These are phyloP conservation scores for Debaryomyces tyrocola DNA, from an alignment of 805 yeast genomes.

Conservation along the genomic window DNA sequence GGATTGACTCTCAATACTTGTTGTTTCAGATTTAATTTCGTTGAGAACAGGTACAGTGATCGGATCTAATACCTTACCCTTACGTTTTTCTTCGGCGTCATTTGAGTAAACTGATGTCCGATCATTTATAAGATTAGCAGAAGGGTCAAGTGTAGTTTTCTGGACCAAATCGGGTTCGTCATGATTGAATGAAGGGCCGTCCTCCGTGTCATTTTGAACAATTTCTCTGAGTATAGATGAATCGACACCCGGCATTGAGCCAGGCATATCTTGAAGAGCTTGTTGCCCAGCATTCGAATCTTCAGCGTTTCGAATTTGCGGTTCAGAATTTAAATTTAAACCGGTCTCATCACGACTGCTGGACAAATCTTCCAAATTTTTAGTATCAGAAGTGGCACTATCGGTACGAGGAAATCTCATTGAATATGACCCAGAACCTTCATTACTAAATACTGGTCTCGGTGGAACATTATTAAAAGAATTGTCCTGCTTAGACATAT, in stretches of 20 bases:
- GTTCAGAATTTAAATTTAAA: too few relatives aligned
- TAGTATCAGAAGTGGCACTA: too few relatives aligned
- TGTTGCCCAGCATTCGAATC: too few relatives aligned
- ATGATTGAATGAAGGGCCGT: not conserved
- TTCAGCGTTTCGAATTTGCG: too few relatives aligned
- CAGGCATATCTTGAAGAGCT: not conserved
- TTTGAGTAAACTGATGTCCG: not conserved
- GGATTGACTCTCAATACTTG: not conserved
- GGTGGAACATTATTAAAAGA: too few relatives aligned
- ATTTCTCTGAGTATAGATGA: not conserved
- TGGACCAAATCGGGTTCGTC: not conserved
- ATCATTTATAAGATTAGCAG: not conserved
- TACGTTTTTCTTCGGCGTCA: not conserved
- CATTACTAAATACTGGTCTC: too few relatives aligned
- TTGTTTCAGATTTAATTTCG: constrained; percentile 1
- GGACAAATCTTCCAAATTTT: too few relatives aligned
- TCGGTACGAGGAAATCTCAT: too few relatives aligned
- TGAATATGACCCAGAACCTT: too few relatives aligned
- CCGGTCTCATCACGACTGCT: too few relatives aligned
- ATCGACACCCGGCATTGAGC: not conserved
- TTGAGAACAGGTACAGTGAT: not conserved
- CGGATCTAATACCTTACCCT: not conserved
- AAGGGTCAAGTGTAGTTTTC: not conserved
- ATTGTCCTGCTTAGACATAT: too few relatives aligned
- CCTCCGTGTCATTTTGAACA: not conserved